phyloP scores from a whole-genome alignment of 106 monocot genomes.

The Iris macrosiphon region DNA sequence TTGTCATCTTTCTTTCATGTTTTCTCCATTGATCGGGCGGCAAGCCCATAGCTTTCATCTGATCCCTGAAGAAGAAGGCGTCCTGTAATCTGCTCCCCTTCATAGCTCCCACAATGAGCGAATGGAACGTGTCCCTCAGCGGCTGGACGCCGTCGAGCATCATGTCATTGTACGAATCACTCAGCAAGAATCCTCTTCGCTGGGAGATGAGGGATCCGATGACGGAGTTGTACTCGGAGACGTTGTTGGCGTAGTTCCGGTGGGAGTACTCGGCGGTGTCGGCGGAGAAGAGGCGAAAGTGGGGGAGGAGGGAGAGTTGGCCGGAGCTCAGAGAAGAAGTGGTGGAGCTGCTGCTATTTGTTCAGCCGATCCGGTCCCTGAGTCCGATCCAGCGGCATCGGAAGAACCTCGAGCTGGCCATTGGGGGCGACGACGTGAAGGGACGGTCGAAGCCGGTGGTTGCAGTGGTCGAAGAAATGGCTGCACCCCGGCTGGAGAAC shows the following conservation, averaged over 20 bases:
- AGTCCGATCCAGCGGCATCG: too few relatives aligned
- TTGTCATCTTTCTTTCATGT: too few relatives aligned
- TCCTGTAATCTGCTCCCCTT: constrained; percentile 86
- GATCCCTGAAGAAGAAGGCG: constrained; percentile 80
- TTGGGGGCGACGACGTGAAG: too few relatives aligned
- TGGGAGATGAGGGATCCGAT: constrained; percentile 66
- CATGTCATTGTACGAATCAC: constrained; percentile 98
- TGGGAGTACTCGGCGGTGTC: constrained; percentile 49
- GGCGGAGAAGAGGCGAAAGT: constrained; percentile 12
- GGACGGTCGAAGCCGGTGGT: too few relatives aligned
- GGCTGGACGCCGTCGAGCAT: constrained; percentile 96
- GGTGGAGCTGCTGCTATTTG: too few relatives aligned
- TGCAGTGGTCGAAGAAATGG: too few relatives aligned
- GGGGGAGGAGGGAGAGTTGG: background rate
- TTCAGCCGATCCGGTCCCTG: too few relatives aligned
- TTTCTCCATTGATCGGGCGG: constrained; percentile 86
- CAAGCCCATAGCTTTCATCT: constrained; percentile 92
- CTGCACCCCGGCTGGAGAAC: too few relatives aligned
- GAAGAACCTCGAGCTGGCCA: too few relatives aligned
- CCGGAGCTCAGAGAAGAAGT: too few relatives aligned
- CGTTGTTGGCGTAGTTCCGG: constrained; percentile 77
- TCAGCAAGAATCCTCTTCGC: constrained; percentile 69
- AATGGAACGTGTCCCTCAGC: constrained; percentile 83
- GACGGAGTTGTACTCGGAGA: constrained; percentile 95
- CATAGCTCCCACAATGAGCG: constrained; percentile 94